Evolutionary conservation across 257 asterid species (phyloP).

Genomic region (Solanum paucissectum): DNA sequence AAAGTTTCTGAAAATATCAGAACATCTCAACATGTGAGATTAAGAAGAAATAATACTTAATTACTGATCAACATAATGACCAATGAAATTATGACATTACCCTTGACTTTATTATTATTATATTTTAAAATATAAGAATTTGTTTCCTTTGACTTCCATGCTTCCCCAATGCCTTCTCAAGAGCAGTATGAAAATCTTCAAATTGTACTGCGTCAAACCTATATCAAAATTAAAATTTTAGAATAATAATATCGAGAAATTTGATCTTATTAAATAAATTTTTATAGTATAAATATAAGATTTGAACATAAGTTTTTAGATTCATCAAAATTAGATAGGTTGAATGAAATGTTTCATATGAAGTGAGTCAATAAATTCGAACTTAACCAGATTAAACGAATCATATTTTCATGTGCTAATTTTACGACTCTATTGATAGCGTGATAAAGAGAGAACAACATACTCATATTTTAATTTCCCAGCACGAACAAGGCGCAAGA

Average conservation of each 20-base stretch:
- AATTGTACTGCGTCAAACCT: constrained; percentile 78
- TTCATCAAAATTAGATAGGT: rapidly evolving
- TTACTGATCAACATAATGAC: background rate
- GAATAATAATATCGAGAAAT: background rate
- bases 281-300: background rate
- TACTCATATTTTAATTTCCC: constrained; percentile 80
- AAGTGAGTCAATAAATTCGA: rapidly evolving
- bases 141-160: constrained; percentile 82
- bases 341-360: background rate
- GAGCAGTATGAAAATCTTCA: constrained; percentile 39
- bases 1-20: background rate
- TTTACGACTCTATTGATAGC: background rate
- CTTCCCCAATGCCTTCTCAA: constrained; percentile 76
- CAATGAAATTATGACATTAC: background rate
- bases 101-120: background rate
- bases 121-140: constrained; percentile 45
- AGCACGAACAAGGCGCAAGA: constrained; percentile 41
- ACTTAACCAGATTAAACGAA: background rate
- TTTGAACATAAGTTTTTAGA: background rate
- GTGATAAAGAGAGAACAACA: constrained; percentile 3
- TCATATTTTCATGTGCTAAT: background rate
- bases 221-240: constrained; percentile 5
- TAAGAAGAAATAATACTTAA: background rate
- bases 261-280: background rate
- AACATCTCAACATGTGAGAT: background rate